phyloP scores from a whole-genome alignment of 1,139 yeast genomes.

The Taphrina deformans region DNA sequence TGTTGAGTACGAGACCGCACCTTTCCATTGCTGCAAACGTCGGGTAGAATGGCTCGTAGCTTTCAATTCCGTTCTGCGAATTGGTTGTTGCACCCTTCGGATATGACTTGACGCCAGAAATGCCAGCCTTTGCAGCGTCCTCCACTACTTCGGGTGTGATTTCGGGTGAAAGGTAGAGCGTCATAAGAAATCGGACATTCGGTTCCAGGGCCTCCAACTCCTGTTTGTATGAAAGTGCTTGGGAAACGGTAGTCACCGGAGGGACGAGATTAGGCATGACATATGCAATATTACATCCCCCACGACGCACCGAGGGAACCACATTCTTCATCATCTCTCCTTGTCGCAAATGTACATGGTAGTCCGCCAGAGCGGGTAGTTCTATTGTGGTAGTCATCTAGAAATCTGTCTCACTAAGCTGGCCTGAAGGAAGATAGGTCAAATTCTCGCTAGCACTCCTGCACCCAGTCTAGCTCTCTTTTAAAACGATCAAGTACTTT shows the following conservation, averaged over 20 bases:
- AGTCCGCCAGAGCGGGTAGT: constrained; percentile 66
- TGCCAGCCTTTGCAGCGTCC: constrained; percentile 70
- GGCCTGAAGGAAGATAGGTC: no score
- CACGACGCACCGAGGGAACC: constrained; percentile 83
- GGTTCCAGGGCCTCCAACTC: constrained; percentile 70
- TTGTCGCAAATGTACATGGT: constrained; percentile 94
- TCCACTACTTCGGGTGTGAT: constrained; percentile 82
- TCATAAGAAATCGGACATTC: constrained; percentile 83
- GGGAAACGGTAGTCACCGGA: constrained; percentile 78
- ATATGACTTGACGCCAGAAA: constrained; percentile 81
- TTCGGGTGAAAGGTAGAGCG: constrained; percentile 73
- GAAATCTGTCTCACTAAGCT: no score
- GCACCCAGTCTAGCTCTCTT: no score
- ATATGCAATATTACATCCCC: constrained; percentile 88
- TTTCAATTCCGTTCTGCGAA: constrained; percentile 87
- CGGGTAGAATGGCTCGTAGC: constrained; percentile 83
- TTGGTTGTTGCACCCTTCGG: constrained; percentile 99
- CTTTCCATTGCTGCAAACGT: constrained; percentile 83
- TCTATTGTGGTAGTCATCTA: constrained; percentile 3
- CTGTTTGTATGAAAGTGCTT: constrained; percentile 68
- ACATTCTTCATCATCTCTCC: constrained; percentile 89
- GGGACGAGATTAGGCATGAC: constrained; percentile 97
- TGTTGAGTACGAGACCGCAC: constrained; percentile 70
- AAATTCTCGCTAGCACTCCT: no score
- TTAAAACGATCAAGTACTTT: no score